These are phyloP conservation scores for Dalbergia cultrata DNA, from an alignment of 306 rosid species.

Conservation along the genomic window DNA sequence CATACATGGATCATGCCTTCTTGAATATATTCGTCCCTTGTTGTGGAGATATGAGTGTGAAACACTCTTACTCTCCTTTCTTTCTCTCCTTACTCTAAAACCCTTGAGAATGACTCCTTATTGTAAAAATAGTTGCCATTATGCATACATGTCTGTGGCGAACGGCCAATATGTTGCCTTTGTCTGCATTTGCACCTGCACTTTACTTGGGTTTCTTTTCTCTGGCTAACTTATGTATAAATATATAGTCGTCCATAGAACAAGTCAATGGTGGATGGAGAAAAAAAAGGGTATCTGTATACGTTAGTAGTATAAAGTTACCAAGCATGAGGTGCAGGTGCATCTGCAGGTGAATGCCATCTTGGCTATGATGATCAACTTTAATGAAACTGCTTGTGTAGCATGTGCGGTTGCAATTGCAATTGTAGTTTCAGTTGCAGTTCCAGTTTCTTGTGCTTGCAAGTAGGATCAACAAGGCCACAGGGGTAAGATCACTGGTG, in stretches of 20 bases:
- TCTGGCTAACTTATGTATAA: background rate
- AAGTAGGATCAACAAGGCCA: background rate
- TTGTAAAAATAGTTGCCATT: conserved; percentile 22
- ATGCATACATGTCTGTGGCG: background rate
- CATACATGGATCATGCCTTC: background rate
- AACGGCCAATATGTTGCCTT: conserved; percentile 59
- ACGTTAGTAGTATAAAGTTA: background rate
- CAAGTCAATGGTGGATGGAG: no score
- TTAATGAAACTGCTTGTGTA: conserved; percentile 5
- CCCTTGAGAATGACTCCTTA: background rate
- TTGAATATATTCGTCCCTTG: conserved; percentile 25
- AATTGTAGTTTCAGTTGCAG: no score
- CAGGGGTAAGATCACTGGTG: background rate
- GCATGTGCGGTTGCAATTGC: background rate
- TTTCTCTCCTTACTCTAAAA: background rate
- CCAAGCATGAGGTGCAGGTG: conserved; percentile 67
- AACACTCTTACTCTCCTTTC: background rate
- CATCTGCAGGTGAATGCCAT: conserved; percentile 76
- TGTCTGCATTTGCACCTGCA: conserved; percentile 98
- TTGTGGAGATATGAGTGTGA: background rate
- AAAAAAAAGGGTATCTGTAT: no score
- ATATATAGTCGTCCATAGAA: no score
- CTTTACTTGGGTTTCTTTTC: conserved; percentile 51
- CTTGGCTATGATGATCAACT: conserved; percentile 39
- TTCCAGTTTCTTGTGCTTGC: background rate